phyloP scores from a whole-genome alignment of 176 grass and related monocot genomes.

The Triticum dicoccoides region DNA sequence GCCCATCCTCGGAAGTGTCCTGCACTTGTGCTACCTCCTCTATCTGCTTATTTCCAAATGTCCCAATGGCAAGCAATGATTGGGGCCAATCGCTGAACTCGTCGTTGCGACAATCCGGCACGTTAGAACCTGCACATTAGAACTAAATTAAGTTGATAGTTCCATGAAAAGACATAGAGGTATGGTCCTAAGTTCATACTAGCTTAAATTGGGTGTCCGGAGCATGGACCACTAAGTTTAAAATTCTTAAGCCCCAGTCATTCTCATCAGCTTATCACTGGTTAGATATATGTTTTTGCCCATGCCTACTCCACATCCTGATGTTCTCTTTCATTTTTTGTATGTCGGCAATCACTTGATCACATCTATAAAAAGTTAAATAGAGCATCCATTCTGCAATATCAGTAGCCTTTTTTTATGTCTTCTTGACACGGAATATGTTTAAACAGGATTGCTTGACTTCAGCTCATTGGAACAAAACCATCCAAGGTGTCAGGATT shows the following conservation, averaged over 20 bases:
- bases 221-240: slow-evolving; percentile 48
- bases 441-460: not conserved
- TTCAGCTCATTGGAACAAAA: not conserved
- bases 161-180: slow-evolving; percentile 3
- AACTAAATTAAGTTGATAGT: slow-evolving; percentile 27
- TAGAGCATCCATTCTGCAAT: not conserved
- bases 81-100: slow-evolving; percentile 73
- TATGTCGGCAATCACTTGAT: slow-evolving; percentile 10
- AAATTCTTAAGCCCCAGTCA: not conserved
- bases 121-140: slow-evolving; percentile 38
- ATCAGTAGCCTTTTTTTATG: not conserved
- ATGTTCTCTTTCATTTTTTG: slow-evolving; percentile 21
- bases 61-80: slow-evolving; percentile 73
- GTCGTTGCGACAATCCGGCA: slow-evolving; percentile 40
- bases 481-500: slow-evolving; percentile 6
- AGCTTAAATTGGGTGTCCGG: not conserved
- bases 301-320: slow-evolving; percentile 26
- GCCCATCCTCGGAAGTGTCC: slow-evolving; percentile 23
- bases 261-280: slow-evolving; percentile 17
- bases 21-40: slow-evolving; percentile 28
- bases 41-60: slow-evolving; percentile 59
- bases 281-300: slow-evolving; percentile 22
- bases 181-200: slow-evolving; percentile 32
- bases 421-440: not conserved
- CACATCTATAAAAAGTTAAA: slow-evolving; percentile 1